These are phyloP conservation scores for Aureobasidium subglaciale DNA, from an alignment of 2,329 filamentous ascomycete species.

Conservation along the genomic window DNA sequence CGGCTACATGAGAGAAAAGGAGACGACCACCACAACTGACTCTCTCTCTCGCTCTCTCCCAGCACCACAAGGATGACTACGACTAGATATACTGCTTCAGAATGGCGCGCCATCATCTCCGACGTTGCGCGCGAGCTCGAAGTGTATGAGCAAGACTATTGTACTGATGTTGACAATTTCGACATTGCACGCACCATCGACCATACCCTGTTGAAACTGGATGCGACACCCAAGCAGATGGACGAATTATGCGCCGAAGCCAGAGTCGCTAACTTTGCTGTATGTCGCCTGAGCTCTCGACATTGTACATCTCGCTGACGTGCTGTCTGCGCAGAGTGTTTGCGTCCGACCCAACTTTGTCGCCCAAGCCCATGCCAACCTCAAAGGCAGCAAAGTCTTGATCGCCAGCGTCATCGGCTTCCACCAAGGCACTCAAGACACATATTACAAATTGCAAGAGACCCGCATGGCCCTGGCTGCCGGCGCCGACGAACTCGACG, in stretches of 20 bases:
- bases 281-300: constrained; percentile 24
- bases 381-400: constrained; percentile 42
- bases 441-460: constrained; percentile 46
- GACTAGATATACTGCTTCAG: constrained; percentile 37
- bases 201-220: constrained; percentile 45
- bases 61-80: constrained; percentile 27
- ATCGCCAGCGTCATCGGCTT: constrained; percentile 55
- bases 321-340: constrained; percentile 38
- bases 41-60: too few species aligned
- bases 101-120: constrained; percentile 38
- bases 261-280: constrained; percentile 38
- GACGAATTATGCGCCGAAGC: constrained; percentile 51
- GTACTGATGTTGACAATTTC: constrained; percentile 15
- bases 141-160: constrained; percentile 5
- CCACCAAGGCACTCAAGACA: constrained; percentile 51
- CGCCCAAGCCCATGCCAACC: constrained; percentile 40
- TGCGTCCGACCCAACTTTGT: constrained; percentile 51
- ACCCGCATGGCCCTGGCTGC: constrained; percentile 41
- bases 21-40: not conserved
- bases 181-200: constrained; percentile 34
- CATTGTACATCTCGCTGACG: too few species aligned
- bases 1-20: constrained; percentile 3
- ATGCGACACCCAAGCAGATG: constrained; percentile 43
- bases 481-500: constrained; percentile 51
- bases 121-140: constrained; percentile 25